These are phyloP conservation scores for Myxozyma kluyveri DNA, from an alignment of 805 yeast species.

Conservation along the genomic window DNA sequence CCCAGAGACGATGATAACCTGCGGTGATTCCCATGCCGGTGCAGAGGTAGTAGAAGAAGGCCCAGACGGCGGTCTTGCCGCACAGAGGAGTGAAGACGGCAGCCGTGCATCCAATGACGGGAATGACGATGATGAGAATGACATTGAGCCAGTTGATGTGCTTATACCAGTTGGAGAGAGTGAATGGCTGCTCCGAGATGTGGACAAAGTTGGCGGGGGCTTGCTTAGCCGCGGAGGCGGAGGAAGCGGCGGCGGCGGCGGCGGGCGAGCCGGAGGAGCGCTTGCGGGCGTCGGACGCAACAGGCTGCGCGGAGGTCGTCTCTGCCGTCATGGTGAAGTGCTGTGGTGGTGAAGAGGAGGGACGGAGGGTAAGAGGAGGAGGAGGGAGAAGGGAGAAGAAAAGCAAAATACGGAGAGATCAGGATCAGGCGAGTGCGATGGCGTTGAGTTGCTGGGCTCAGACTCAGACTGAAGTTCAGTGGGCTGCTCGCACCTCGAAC, in stretches of 20 bases:
- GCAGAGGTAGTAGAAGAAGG: conserved; percentile 53
- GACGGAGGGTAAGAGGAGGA: background rate
- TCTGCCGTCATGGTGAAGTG: conserved; percentile 4
- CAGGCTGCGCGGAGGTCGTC: conserved; percentile 15
- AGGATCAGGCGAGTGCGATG: no score
- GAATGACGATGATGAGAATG: conserved; percentile 54
- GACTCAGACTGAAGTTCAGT: no score
- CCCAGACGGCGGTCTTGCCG: conserved; percentile 52
- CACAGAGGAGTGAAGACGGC: conserved; percentile 49
- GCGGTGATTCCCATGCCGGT: conserved; percentile 75
- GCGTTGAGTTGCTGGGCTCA: no score
- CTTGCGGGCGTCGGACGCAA: background rate
- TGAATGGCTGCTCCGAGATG: conserved; percentile 72
- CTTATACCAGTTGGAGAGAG: conserved; percentile 65
- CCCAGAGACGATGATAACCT: conserved; percentile 72
- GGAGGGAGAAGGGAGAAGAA: background rate
- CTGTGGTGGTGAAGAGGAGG: background rate
- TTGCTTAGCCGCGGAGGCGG: conserved; percentile 11
- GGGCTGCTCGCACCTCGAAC: no score
- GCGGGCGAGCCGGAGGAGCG: no score
- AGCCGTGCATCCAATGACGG: conserved; percentile 47
- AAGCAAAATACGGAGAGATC: background rate
- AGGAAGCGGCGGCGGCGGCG: conserved; percentile 3
- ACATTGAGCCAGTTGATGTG: conserved; percentile 76
- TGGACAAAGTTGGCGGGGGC: conserved; percentile 40